Percentiles rank a stretch among this genome's conserved stretches.
Conservation (phyloP, 192 early-diverging fungal species). For the Thamnidium elegans region DNA sequence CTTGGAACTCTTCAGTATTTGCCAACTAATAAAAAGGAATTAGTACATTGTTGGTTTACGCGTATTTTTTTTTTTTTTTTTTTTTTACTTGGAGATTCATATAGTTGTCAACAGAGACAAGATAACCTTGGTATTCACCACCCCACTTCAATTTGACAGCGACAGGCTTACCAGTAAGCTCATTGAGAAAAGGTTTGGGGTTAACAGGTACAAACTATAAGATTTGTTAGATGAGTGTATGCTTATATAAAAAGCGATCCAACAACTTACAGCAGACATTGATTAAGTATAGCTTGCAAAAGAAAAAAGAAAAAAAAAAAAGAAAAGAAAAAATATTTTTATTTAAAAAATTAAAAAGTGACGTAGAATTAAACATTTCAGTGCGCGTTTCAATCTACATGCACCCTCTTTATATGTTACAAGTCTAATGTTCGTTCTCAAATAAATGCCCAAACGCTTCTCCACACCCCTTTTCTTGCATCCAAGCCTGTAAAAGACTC, state of each 20-base stretch:
- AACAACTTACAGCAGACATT: constrained; percentile 16
- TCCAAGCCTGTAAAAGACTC: constrained; percentile 18
- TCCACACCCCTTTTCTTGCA: constrained; percentile 11
- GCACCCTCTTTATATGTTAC: too few relatives aligned
- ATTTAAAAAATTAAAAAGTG: neutral
- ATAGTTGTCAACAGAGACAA: constrained; percentile 91
- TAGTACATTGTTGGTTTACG: neutral
- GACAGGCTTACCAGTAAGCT: constrained; percentile 88
- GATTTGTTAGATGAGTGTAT: neutral
- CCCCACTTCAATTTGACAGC: constrained; percentile 98
- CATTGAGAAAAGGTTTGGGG: constrained; percentile 94
- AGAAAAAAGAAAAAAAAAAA: constrained; percentile 5
- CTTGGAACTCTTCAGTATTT: constrained; percentile 93
- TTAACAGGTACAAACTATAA: constrained; percentile 88
- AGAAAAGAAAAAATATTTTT: neutral
- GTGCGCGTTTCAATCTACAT: neutral
- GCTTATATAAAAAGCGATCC: neutral
- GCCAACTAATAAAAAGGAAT: constrained; percentile 62
- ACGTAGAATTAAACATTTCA: neutral
- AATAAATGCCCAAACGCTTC: constrained; percentile 25
- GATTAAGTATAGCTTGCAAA: neutral
- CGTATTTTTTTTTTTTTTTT: neutral
- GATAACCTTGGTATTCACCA: constrained; percentile 92
- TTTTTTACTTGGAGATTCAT: constrained; percentile 89
- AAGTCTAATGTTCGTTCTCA: constrained; percentile 13